Base-by-base conservation (phyloP, 2,329 filamentous ascomycete genomes). In the Aschersonia sp. region DNA sequence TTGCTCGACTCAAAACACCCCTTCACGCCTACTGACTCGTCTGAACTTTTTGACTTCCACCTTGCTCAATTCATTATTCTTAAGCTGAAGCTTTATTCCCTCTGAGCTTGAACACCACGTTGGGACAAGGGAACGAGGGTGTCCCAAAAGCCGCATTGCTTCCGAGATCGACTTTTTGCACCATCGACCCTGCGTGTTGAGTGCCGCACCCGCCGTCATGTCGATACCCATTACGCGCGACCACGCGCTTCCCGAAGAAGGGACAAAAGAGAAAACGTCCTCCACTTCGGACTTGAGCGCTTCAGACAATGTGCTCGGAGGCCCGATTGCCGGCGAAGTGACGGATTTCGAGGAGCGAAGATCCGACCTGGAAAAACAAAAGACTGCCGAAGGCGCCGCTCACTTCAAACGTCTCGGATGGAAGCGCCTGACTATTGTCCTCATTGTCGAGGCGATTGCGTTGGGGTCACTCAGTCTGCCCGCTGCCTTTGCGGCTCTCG, bases 361-460 rank as follows among this genome's bases (percentile, higher is more conserved):
- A 45, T 56, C 57, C 48, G 69, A 73, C 51, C 53, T 68, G 41
- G 71, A 74, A 59, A 67, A 69, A 58, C 65, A 69, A 51, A 73
- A 70, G 56, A 62, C 63, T 9, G 64, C 63, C 5, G 57, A 69
- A 54, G 73, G 72, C 48, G 58, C 63, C 45, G 69, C 68, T 10
- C 67, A 73, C 48, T 77, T 77, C 58, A 62, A 73, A 52, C 69
- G 70, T 41, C 67, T 77, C 29, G 74, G 74, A 47, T 77, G 74
- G 74, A 77, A 76, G 58, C 71, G 74, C 9, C 65, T 77, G 35
- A 75, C 73, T 2, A 61, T 77, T 29, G 68, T 77, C 31, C 66
- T 77, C 51, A 74, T 77, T 51, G 74, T 77, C 55, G 73, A 76
- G 60, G 74, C 74, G 48, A 74, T 77, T 51, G 74, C 74, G 4